Percentiles rank a stretch among this genome's conserved stretches.
These are phyloP conservation scores for Claviceps purpurea DNA, from an alignment of 2,329 filamentous ascomycete species.

Conservation along the genomic window DNA sequence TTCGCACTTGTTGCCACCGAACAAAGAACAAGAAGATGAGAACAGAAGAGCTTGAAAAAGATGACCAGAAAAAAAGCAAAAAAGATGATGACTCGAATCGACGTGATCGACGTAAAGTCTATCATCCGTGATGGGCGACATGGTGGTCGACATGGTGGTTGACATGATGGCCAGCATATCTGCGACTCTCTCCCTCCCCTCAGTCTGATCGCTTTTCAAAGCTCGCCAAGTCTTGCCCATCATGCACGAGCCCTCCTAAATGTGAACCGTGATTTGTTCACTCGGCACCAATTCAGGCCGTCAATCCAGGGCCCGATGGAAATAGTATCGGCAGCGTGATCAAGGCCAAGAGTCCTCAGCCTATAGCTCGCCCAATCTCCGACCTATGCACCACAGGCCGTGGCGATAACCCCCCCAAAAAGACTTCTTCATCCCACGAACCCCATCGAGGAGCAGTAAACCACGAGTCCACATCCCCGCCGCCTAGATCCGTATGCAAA, in stretches of 20 bases:
- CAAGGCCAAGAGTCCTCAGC: slow-evolving; percentile 18
- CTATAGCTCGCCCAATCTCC: slow-evolving; percentile 41
- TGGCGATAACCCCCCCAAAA: slow-evolving; percentile 33
- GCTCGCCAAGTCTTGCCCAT: no score
- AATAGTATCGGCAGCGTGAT: background rate
- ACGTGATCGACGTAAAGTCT: no score
- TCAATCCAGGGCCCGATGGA: background rate
- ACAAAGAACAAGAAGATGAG: background rate
- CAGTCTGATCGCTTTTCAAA: no score
- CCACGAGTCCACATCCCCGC: slow-evolving; percentile 22
- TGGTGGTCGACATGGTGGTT: no score
- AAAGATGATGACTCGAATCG: no score
- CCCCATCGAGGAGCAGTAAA: slow-evolving; percentile 29
- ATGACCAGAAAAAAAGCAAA: background rate
- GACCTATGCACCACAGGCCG: slow-evolving; percentile 31
- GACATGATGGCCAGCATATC: no score
- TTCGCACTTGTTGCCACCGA: no score
- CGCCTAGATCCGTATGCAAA: background rate
- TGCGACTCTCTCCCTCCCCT: no score
- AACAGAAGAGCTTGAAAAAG: background rate
- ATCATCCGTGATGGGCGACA: no score
- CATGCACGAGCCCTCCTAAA: no score
- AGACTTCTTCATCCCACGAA: slow-evolving; percentile 33
- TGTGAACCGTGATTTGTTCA: no score
- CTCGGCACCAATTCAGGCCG: no score